phyloP scores from a whole-genome alignment of 1,284 basidiomycete species.

The Malassezia pachydermatis region DNA sequence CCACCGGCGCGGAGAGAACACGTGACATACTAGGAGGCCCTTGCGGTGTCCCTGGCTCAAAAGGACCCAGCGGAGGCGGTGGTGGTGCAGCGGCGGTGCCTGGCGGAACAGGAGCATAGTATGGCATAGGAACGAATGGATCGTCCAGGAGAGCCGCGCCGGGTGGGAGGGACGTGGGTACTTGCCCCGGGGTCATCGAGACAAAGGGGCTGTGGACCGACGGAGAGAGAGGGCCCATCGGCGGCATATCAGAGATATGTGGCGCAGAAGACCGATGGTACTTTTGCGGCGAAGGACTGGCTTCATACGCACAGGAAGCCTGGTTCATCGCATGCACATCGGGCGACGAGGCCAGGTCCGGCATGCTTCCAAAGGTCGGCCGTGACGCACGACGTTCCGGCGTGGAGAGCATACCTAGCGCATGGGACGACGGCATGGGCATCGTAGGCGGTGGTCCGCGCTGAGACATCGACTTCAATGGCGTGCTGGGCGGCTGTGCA shows the following conservation, averaged over 20 bases:
- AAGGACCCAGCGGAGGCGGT: background rate
- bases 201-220: too few relatives aligned
- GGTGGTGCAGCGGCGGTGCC: background rate
- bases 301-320: background rate
- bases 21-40: constrained; percentile 19
- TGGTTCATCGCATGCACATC: background rate
- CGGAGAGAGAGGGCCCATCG: too few relatives aligned
- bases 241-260: too few relatives aligned
- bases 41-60: constrained; percentile 18
- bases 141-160: background rate
- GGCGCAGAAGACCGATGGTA: too few relatives aligned
- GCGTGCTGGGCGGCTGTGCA: too few relatives aligned
- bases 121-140: background rate
- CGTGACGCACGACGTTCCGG: constrained; percentile 5
- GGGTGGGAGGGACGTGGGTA: constrained; percentile 1
- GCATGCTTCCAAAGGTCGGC: constrained; percentile 6
- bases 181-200: too few relatives aligned
- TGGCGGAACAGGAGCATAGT: background rate
- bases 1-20: constrained; percentile 23
- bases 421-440: constrained; percentile 6
- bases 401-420: too few relatives aligned
- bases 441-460: constrained; percentile 8
- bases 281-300: constrained; percentile 3
- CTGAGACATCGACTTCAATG: too few relatives aligned
- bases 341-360: constrained; percentile 4